Conservation (phyloP, 805 yeast species). For the Saturnispora kantuleensis region DNA sequence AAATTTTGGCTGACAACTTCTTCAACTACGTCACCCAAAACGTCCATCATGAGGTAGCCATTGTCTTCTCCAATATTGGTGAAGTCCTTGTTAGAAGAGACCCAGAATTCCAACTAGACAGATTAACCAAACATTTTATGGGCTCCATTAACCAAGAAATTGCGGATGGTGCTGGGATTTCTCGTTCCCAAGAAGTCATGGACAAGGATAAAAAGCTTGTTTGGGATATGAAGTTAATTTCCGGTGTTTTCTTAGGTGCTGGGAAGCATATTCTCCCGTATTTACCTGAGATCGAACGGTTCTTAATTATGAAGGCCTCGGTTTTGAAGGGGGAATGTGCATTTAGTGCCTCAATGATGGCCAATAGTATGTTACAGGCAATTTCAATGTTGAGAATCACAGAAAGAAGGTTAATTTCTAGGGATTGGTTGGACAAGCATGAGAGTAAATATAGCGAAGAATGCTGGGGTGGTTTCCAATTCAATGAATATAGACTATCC, state of each 20-base stretch:
- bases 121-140: constrained; percentile 35
- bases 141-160: constrained; percentile 56
- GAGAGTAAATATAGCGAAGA: constrained; percentile 33
- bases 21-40: constrained; percentile 52
- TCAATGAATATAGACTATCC: constrained; percentile 40
- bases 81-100: constrained; percentile 64
- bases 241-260: constrained; percentile 63
- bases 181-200: constrained; percentile 53
- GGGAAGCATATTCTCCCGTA: constrained; percentile 38
- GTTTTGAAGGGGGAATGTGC: constrained; percentile 48
- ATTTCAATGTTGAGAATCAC: constrained; percentile 49
- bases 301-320: constrained; percentile 39
- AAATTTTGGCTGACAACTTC: constrained; percentile 35
- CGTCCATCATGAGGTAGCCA: constrained; percentile 50
- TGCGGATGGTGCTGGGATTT: constrained; percentile 73
- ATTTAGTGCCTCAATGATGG: constrained; percentile 50
- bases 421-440: constrained; percentile 29
- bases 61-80: constrained; percentile 60
- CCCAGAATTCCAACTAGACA: constrained; percentile 37
- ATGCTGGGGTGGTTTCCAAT: constrained; percentile 72
- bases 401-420: constrained; percentile 46
- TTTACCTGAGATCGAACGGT: constrained; percentile 35
- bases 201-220: constrained; percentile 73
- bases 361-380: constrained; percentile 50
- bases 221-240: constrained; percentile 60